Conservation (phyloP, 2,329 filamentous ascomycete genomes). For the Albophoma yamanashiensis region DNA sequence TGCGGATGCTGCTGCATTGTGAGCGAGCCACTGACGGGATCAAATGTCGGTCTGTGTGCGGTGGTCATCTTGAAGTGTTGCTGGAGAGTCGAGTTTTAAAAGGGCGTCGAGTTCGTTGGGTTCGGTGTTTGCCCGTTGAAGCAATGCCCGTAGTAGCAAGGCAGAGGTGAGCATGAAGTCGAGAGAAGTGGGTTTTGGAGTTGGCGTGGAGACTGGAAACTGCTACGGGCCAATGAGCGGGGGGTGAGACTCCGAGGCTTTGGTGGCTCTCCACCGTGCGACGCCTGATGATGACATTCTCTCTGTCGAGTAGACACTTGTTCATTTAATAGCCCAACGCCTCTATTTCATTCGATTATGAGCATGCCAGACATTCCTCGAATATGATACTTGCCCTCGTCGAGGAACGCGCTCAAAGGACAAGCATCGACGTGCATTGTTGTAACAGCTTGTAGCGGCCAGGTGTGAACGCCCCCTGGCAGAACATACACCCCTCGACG, state of each 20-base stretch:
- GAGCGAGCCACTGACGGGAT: constrained; percentile 54
- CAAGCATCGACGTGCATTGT: too few species aligned
- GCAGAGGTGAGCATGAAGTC: not conserved
- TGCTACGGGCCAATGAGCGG: not conserved
- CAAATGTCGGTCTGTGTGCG: constrained; percentile 83
- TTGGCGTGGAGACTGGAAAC: not conserved
- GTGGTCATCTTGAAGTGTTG: constrained; percentile 41
- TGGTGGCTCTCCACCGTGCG: not conserved
- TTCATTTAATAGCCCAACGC: not conserved
- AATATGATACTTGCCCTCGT: too few species aligned
- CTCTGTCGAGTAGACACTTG: not conserved
- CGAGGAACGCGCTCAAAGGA: too few species aligned
- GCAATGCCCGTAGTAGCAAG: not conserved
- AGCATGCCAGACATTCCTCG: not conserved
- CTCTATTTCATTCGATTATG: not conserved
- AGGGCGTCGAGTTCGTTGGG: not conserved
- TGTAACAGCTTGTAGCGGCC: too few species aligned
- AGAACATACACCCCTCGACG: too few species aligned
- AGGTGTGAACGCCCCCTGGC: too few species aligned
- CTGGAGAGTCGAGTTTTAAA: not conserved
- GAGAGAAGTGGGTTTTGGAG: not conserved
- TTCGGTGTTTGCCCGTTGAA: not conserved
- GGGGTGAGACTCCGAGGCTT: not conserved
- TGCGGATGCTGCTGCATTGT: not conserved
- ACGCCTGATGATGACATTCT: not conserved